These are phyloP conservation scores for Austropuccinia psidii DNA, from an alignment of 1,284 basidiomycete species.

Conservation along the genomic window DNA sequence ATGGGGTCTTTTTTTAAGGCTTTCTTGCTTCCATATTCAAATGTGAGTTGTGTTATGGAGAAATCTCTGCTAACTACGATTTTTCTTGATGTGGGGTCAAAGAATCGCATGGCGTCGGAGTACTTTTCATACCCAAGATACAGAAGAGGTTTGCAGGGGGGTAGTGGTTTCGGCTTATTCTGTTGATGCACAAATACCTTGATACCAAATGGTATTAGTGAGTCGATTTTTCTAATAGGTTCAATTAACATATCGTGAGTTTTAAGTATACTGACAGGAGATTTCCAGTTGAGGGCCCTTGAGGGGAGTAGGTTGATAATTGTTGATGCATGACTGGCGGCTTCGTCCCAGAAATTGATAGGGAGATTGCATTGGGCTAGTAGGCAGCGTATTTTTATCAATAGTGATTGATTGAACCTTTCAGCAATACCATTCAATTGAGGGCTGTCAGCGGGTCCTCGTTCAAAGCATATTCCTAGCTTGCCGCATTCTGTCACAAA, in stretches of 20 bases:
- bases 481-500: too few species aligned
- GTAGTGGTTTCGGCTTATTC: not conserved
- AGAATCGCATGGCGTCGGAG: not conserved
- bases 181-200: not conserved
- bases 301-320: constrained; percentile 2
- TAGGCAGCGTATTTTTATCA: not conserved
- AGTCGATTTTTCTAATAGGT: not conserved
- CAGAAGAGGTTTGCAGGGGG: not conserved
- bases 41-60: not conserved
- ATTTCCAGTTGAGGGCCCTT: not conserved
- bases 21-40: too few species aligned
- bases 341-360: not conserved
- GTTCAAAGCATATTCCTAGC: too few species aligned
- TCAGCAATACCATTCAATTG: not conserved
- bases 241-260: not conserved
- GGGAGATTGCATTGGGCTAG: not conserved
- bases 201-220: not conserved
- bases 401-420: not conserved
- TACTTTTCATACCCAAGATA: not conserved
- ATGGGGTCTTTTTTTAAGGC: too few species aligned
- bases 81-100: not conserved
- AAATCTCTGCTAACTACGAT: constrained; percentile 17
- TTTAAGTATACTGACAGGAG: not conserved
- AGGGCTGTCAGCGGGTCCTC: not conserved
- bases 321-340: not conserved